These are phyloP conservation scores for Mycena galericulata DNA, from an alignment of 768 basidiomycete species.

Conservation along the genomic window DNA sequence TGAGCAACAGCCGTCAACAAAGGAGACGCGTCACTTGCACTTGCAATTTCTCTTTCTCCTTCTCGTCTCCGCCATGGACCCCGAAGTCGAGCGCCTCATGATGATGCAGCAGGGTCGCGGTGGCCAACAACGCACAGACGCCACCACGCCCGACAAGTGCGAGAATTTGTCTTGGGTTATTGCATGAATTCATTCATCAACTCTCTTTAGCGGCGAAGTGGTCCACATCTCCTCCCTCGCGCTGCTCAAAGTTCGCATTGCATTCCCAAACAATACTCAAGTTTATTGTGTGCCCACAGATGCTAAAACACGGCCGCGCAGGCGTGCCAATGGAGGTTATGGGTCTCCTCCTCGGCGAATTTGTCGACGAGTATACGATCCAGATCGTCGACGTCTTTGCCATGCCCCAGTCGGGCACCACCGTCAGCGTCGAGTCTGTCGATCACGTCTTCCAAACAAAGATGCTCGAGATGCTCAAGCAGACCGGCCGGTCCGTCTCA, in stretches of 20 bases:
- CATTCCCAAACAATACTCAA: too few relatives aligned
- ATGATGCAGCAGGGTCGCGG: slow-evolving; percentile 62
- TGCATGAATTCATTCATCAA: slow-evolving; percentile 29
- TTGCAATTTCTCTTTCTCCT: slow-evolving; percentile 31
- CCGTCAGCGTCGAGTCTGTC: slow-evolving; percentile 96
- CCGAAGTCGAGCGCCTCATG: slow-evolving; percentile 60
- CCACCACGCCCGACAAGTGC: slow-evolving; percentile 81
- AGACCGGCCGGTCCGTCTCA: slow-evolving; percentile 88
- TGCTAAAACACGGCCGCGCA: slow-evolving; percentile 98
- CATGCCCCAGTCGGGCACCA: slow-evolving; percentile 98
- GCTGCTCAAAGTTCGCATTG: slow-evolving; percentile 84
- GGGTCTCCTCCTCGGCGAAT: slow-evolving; percentile 98
- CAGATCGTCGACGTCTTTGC: slow-evolving; percentile 98
- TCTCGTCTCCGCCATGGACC: slow-evolving; percentile 55
- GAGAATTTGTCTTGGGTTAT: slow-evolving; percentile 33
- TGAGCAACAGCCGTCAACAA: slow-evolving; percentile 18
- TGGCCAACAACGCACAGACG: slow-evolving; percentile 58
- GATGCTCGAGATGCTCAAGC: slow-evolving; percentile 99
- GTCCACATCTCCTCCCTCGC: slow-evolving; percentile 98
- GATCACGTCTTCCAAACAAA: slow-evolving; percentile 99
- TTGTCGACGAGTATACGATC: slow-evolving; percentile 97
- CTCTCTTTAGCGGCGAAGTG: slow-evolving; percentile 81
- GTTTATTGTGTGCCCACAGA: too few relatives aligned
- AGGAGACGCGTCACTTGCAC: slow-evolving; percentile 60
- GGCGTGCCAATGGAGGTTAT: slow-evolving; percentile 99